Base-by-base conservation (phyloP, 257 asterid genomes). In the Linderniella brevidens region DNA sequence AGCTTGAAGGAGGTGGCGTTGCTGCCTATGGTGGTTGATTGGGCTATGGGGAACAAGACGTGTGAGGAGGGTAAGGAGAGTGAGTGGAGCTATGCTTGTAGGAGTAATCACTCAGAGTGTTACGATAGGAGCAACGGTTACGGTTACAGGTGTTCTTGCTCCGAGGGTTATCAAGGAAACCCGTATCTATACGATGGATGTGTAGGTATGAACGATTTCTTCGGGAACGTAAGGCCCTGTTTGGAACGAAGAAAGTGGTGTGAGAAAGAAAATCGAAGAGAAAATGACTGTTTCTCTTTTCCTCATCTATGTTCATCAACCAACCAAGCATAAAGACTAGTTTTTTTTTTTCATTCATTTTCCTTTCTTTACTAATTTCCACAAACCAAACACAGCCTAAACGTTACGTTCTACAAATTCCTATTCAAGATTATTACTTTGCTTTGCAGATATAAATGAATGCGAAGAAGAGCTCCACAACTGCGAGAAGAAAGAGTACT, bases 91-190 rank as follows among this genome's bases (percentile, higher is more conserved):
- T 75, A 68, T 48, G 74, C 52, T 2, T 75, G 77, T 37, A 49
- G 37, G 11, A 50, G 66, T 12, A 1, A 1, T 0, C 20, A 62
- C 20, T 58, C 71, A 0, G 8, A 0, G 20, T 73, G 81, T 16
- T 52, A 52, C 4, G 14, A 32, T 9, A 50, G 55, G 14, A 50
- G 14, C 0, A 50, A 52, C 39, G 55, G 64, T 5, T n/a, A 11
- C 9, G 79, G 86, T 0, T 73, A 76, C 58, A 59, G 76, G 0
- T 76, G 86, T 55, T 25, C 12, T 8, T 77, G 82, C 44, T 3
- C 0, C 2, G 10, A 42, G 0, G 82, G 86, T 3, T 72, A 54
- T 35, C 48, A 47, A 36, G 83, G 83, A 41, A 68, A 75, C 55
- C 79, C 83, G 0, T 69, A 72, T 18, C 58, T 68, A 1, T 0